These are phyloP conservation scores for Trichoderma sp. DNA, from an alignment of 2,329 filamentous ascomycete species.

Conservation along the genomic window DNA sequence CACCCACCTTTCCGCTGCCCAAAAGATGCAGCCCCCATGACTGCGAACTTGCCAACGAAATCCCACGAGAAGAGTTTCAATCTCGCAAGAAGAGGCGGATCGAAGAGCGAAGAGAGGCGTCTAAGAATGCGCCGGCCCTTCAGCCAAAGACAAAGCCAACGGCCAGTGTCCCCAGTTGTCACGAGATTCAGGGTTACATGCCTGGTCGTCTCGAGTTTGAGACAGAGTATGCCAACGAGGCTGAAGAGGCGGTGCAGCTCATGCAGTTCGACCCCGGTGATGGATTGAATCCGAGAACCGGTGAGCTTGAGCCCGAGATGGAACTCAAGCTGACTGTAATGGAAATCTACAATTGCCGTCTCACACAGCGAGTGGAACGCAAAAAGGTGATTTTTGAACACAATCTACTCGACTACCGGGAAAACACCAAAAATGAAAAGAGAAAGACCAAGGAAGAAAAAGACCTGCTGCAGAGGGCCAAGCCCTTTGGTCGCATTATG, in stretches of 20 bases:
- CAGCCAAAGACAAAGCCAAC: conserved; percentile 95
- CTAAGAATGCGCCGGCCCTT: conserved; percentile 78
- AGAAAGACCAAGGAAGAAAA: conserved; percentile 94
- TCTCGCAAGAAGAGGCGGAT: conserved; percentile 89
- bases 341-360: conserved; percentile 92
- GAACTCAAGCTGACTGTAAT: conserved; percentile 97
- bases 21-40: conserved; percentile 83
- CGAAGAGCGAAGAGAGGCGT: conserved; percentile 84
- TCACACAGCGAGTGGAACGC: conserved; percentile 87
- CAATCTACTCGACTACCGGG: conserved; percentile 87
- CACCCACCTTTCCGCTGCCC: conserved; percentile 80
- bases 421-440: conserved; percentile 88
- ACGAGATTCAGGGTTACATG: conserved; percentile 99
- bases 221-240: conserved; percentile 96
- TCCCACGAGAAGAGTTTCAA: conserved; percentile 92
- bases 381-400: conserved; percentile 98
- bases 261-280: conserved; percentile 99
- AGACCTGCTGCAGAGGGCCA: conserved; percentile 87
- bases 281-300: conserved; percentile 80
- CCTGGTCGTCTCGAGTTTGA: conserved; percentile 96
- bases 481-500: conserved; percentile 97
- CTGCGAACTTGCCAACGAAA: conserved; percentile 72
- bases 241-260: conserved; percentile 94
- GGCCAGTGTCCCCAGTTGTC: conserved; percentile 90
- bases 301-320: conserved; percentile 91